A percentile compares a stretch with the other conserved stretches of the same genome.
These are phyloP conservation scores for Delphinella strobiligena DNA, from an alignment of 2,329 filamentous ascomycete genomes.

Conservation along the genomic window DNA sequence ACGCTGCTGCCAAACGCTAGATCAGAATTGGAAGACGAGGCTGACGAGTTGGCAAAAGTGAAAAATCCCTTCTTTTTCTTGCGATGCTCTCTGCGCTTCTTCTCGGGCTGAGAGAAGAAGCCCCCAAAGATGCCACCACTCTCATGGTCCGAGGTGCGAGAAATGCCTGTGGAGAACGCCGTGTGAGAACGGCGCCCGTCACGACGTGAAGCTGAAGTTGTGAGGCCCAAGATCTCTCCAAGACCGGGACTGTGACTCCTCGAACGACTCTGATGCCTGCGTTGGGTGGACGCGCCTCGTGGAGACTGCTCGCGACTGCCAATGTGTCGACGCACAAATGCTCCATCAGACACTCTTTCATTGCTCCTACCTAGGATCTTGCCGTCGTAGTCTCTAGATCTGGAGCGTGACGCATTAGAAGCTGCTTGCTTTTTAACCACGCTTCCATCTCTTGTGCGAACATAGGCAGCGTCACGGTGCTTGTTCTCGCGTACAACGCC, in stretches of 20 bases:
- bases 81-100: constrained; percentile 11
- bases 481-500: constrained; percentile 13
- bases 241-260: constrained; percentile 19
- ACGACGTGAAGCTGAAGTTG: constrained; percentile 7
- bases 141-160: constrained; percentile 11
- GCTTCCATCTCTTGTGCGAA: constrained; percentile 19
- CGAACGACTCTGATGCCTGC: constrained; percentile 28
- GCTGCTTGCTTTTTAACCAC: neutral
- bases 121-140: constrained; percentile 16
- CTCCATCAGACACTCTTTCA: neutral
- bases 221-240: constrained; percentile 15
- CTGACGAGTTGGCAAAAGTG: constrained; percentile 34
- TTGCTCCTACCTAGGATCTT: neutral
- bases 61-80: constrained; percentile 34
- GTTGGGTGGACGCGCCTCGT: neutral
- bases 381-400: constrained; percentile 28
- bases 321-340: neutral
- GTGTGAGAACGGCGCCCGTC: constrained; percentile 6
- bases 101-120: constrained; percentile 18
- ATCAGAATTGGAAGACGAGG: constrained; percentile 34
- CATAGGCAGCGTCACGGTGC: constrained; percentile 14
- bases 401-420: constrained; percentile 13
- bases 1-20: constrained; percentile 30
- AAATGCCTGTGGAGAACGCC: constrained; percentile 9
- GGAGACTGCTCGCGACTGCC: constrained; percentile 6